Evolutionary conservation across 257 asterid species (phyloP).

Genomic region (Nicotiana undulata): DNA sequence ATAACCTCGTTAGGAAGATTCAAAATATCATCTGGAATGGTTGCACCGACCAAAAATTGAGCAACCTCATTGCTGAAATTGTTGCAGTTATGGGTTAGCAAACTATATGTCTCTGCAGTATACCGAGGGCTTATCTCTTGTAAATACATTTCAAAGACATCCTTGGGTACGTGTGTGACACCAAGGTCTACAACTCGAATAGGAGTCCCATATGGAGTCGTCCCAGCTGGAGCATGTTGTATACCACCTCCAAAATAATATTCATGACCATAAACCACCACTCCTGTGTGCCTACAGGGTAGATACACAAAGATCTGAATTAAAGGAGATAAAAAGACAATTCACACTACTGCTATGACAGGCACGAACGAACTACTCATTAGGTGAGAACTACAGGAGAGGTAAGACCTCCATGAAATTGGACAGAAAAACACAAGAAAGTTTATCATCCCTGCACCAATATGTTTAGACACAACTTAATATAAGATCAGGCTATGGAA

Average conservation of each 20-base stretch:
- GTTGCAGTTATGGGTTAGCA: slow-evolving; percentile 83
- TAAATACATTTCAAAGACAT: slow-evolving; percentile 73
- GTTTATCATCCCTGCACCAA: neutral
- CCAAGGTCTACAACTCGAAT: slow-evolving; percentile 78
- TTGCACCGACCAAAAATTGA: slow-evolving; percentile 3
- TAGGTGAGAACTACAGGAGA: too few relatives aligned
- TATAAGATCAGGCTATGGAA: neutral
- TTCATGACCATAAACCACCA: slow-evolving; percentile 72
- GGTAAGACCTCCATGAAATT: neutral
- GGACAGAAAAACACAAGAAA: neutral
- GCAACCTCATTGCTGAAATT: slow-evolving; percentile 77
- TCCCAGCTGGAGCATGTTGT: slow-evolving; percentile 50
- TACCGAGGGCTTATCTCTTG: slow-evolving; percentile 78
- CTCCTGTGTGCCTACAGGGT: slow-evolving; percentile 87
- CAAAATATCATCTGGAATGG: slow-evolving; percentile 6
- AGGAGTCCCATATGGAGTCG: slow-evolving; percentile 84
- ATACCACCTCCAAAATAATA: slow-evolving; percentile 10
- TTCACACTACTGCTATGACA: neutral
- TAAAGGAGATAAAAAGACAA: neutral
- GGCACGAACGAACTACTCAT: neutral
- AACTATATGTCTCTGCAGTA: slow-evolving; percentile 79
- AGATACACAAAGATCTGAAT: neutral
- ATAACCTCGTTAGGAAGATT: slow-evolving; percentile 20
- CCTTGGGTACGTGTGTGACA: slow-evolving; percentile 76
- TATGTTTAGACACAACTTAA: neutral